Percentiles rank a stretch among this genome's conserved stretches.
phyloP scores from a whole-genome alignment of 306 rosid species.

The Rosa persica region DNA sequence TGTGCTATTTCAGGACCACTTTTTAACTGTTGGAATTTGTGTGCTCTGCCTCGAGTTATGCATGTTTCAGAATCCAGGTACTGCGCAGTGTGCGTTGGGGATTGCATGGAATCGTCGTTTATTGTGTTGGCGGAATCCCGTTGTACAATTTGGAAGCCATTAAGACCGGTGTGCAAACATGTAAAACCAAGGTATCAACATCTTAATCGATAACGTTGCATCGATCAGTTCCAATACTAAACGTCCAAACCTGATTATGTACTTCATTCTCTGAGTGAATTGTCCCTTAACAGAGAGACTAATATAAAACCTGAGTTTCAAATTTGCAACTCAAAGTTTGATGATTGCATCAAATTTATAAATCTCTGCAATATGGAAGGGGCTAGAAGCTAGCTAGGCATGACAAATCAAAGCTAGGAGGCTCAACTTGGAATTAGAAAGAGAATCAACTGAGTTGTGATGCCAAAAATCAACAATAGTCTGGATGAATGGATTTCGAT shows the following conservation, averaged over 20 bases:
- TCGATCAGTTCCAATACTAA: too few species aligned
- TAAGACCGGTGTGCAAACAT: too few species aligned
- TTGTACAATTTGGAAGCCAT: too few species aligned
- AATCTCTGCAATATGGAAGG: background rate
- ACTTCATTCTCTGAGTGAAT: too few species aligned
- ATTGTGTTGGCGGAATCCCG: too few species aligned
- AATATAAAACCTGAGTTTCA: background rate
- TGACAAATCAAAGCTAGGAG: too few species aligned
- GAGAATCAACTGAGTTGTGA: background rate
- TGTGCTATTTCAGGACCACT: background rate
- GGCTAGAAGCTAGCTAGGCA: background rate
- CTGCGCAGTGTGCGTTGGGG: too few species aligned
- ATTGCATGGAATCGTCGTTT: background rate
- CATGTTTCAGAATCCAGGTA: background rate
- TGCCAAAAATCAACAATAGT: background rate
- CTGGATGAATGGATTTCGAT: background rate
- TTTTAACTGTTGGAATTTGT: background rate
- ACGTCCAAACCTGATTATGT: too few species aligned
- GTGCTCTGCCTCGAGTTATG: background rate
- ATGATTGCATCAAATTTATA: background rate
- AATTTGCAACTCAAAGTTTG: background rate
- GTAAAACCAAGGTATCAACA: too few species aligned
- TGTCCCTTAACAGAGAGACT: too few species aligned
- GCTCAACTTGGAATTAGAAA: too few species aligned
- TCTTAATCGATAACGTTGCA: too few species aligned